Evolutionary conservation across 2,329 filamentous ascomycete species (phyloP), one percentile per base, ranked within the genome.

Genomic region (Purpureocillium lavendulum): DNA sequence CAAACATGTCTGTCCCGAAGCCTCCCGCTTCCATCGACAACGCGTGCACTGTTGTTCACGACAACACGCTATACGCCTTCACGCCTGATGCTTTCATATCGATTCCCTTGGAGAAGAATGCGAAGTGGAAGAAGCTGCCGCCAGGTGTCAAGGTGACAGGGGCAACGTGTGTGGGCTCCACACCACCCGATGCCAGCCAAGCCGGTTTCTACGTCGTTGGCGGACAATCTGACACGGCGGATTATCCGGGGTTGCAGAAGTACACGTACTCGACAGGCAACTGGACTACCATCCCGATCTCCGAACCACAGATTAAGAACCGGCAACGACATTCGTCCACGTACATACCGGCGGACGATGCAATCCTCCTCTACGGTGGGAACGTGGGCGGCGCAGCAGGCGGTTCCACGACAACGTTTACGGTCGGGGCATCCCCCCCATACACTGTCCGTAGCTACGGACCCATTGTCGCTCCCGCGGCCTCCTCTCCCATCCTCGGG

Each of bases 11-110:
- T 55, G 69, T 82, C 41, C 87, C 87, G 36, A 65, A 78, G 54
- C 87, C 88, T 38, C 67, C 75, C 39, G 72, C 79, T 56, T 69
- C 81, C 46, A 67, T 96, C 58, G 75, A 80, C 59, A 79, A 82
- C 61, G 80, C 86, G 54, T 97, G 90, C 64, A 87, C 88, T 42
- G 77, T 84, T 54, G 74, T 96, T 45, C 71, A 86, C 66, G 71
- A 88, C 56, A 81, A 88, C 59, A 87, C 80, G 11, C 77, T 97
- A 39, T 97, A 94, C 66, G 80, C 84, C 34, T 94, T 87, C 60
- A 86, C 87, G 6, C 64, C 78, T 8, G 64, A 76, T 35, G 84
- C 79, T 21, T 89, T 97, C 52, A 77, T 88, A 57, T 83, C 84
- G 8, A 63, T 97, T 47, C 62, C 71, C 11, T 64, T 97, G 46